phyloP scores from a whole-genome alignment of 2,329 filamentous ascomycete genomes.

The Ophiostoma australiae region DNA sequence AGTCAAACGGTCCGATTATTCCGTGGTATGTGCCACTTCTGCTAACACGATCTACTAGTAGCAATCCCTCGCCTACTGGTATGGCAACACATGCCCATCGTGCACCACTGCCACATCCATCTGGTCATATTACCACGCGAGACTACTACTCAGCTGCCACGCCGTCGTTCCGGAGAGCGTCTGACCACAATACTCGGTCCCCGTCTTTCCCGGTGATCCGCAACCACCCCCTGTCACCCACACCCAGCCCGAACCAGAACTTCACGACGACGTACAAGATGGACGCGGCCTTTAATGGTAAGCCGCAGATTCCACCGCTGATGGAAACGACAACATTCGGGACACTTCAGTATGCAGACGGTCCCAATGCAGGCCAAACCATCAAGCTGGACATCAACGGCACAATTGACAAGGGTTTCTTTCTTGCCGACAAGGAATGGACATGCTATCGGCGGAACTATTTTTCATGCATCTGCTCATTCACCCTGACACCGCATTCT shows the following conservation, averaged over 20 bases:
- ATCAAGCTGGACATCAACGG: constrained; percentile 71
- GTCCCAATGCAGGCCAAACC: constrained; percentile 39
- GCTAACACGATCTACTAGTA: constrained; percentile 31
- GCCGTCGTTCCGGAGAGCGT: constrained; percentile 45
- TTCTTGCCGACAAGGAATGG: constrained; percentile 75
- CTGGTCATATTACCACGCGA: constrained; percentile 45
- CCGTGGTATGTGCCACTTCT: constrained; percentile 18
- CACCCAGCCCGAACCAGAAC: constrained; percentile 45
- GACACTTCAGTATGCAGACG: constrained; percentile 58
- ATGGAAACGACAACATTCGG: constrained; percentile 49
- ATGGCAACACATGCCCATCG: constrained; percentile 54
- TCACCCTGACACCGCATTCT: constrained; percentile 57
- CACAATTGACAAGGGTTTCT: constrained; percentile 86
- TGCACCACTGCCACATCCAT: constrained; percentile 49
- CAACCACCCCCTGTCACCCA: constrained; percentile 51
- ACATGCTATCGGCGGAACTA: constrained; percentile 92
- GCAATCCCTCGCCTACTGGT: constrained; percentile 48
- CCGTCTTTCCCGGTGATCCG: constrained; percentile 46
- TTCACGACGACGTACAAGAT: constrained; percentile 44
- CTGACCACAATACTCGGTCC: constrained; percentile 49
- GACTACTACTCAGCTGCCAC: constrained; percentile 51
- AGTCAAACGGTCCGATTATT: not conserved
- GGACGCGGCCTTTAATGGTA: constrained; percentile 44
- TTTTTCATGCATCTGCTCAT: constrained; percentile 79
- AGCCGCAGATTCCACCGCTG: constrained; percentile 50